A percentile compares a stretch with the other conserved stretches of the same genome.
Evolutionary conservation across 2,329 filamentous ascomycete genomes (phyloP).

Genomic region (Talaromyces sp.): DNA sequence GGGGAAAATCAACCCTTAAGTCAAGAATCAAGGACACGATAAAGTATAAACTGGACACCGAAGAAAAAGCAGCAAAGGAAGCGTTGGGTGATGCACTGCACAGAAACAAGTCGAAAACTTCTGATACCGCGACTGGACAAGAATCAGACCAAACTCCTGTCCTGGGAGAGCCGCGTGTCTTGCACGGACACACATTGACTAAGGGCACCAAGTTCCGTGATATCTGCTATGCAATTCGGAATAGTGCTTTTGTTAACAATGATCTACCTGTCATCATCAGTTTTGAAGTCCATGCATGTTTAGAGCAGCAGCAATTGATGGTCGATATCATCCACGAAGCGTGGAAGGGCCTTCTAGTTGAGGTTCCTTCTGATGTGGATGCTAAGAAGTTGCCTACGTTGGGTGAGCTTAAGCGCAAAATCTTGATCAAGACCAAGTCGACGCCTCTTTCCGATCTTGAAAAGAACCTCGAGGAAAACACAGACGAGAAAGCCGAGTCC

Average conservation of each 20-base stretch:
- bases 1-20: constrained; percentile 2
- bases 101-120: constrained; percentile 1
- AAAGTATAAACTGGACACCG: constrained; percentile 1
- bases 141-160: not conserved
- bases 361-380: constrained; percentile 61
- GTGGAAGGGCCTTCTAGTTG: constrained; percentile 76
- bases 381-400: constrained; percentile 65
- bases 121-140: not conserved
- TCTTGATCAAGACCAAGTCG: constrained; percentile 80
- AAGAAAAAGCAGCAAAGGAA: constrained; percentile 16
- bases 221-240: constrained; percentile 77
- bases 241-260: constrained; percentile 75
- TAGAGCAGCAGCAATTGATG: constrained; percentile 86
- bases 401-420: constrained; percentile 73
- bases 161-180: constrained; percentile 71
- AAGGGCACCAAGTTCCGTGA: constrained; percentile 83
- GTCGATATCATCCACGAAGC: constrained; percentile 90
- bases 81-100: not conserved
- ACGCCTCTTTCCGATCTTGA: constrained; percentile 44
- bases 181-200: constrained; percentile 85
- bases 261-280: constrained; percentile 87
- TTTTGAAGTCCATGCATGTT: constrained; percentile 83
- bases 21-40: constrained; percentile 20
- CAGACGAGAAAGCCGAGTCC: constrained; percentile 13
- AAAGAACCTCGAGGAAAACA: not conserved